Evolutionary conservation across 106 monocot species (phyloP), one percentile per base, ranked within the genome.

Genomic region (Dioscorea zingiberensis): DNA sequence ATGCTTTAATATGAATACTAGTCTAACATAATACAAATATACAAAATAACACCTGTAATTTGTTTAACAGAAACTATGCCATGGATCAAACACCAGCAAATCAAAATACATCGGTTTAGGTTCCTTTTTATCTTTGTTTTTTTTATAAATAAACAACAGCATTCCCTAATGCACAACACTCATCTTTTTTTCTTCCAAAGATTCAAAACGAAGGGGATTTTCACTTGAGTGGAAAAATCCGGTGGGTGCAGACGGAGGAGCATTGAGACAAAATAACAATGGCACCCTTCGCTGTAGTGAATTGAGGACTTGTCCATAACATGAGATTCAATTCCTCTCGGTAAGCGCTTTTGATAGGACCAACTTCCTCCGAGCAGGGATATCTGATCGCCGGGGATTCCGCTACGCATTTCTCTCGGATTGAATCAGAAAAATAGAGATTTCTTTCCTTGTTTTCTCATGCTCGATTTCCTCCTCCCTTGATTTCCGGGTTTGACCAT

Each of bases 261-360:
- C 45, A 80, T 55, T 3, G 73, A 69, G 8, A 91, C 75, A 25
- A n/a, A n/a, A 97, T 56, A 30, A 88, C 17, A 27, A 85, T 83
- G 19, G 91, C 91, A 8, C 87, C 91, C n/a, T n/a, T n/a, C 27
- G 69, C 68, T 10, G 88, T 61, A 51, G 91, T 97, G 77, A 97
- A 97, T 25, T 54, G 69, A 21, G 95, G 85, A 66, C 95, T 88
- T 16, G 95, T 91, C 95, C 91, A 91, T 44, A 85, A 25, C 66
- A 44, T 62, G 21, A 97, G 83, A 63, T 91, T 97, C 18, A 81
- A 77, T n/a, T n/a, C 27, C 95, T 71, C 72, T 97, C 95, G 10
- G 95, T 78, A 73, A 80, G 78, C 76, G n/a, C n/a, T n/a, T n/a
- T 85, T 91, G 73, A 97, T 97, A 23, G 95, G 88, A 71, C 91